phyloP scores from a whole-genome alignment of 805 yeast genomes.

The Monosporozyma yasuniensis region DNA sequence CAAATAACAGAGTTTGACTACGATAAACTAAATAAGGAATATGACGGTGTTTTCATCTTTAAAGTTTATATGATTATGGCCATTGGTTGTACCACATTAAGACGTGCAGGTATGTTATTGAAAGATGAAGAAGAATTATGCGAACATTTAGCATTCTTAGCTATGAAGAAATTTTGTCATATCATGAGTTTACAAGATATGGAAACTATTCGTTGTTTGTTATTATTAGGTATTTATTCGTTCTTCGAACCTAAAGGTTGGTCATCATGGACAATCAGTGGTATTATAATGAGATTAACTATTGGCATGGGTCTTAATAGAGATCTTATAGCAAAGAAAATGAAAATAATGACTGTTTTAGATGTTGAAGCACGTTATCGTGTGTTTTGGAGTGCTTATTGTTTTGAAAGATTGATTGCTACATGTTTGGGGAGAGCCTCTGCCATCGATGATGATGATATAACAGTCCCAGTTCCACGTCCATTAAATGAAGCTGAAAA shows the following conservation, averaged over 20 bases:
- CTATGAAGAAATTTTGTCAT: constrained; percentile 33
- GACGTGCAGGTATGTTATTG: constrained; percentile 32
- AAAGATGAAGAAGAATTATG: constrained; percentile 32
- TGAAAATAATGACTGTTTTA: constrained; percentile 23
- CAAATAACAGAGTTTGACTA: constrained; percentile 27
- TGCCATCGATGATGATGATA: constrained; percentile 41
- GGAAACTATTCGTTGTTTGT: constrained; percentile 34
- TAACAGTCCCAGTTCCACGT: constrained; percentile 37
- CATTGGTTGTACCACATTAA: constrained; percentile 45
- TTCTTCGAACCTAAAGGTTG: constrained; percentile 43
- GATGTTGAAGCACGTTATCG: constrained; percentile 39
- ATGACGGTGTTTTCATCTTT: constrained; percentile 29
- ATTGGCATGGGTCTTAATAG: constrained; percentile 41
- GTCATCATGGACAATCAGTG: constrained; percentile 45
- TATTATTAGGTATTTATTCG: constrained; percentile 41
- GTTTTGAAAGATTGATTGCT: constrained; percentile 41
- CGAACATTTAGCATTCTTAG: constrained; percentile 34
- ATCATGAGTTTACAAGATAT: constrained; percentile 35
- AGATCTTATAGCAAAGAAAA: constrained; percentile 24
- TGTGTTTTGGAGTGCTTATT: constrained; percentile 42
- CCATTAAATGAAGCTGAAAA: constrained; percentile 34
- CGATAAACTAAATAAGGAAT: constrained; percentile 13
- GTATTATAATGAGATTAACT: constrained; percentile 37
- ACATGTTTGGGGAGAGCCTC: constrained; percentile 42
- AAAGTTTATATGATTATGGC: constrained; percentile 46